A percentile compares a stretch with the other conserved stretches of the same genome.
These are phyloP conservation scores for Phoma sp. DNA, from an alignment of 2,329 filamentous ascomycete genomes.

Conservation along the genomic window DNA sequence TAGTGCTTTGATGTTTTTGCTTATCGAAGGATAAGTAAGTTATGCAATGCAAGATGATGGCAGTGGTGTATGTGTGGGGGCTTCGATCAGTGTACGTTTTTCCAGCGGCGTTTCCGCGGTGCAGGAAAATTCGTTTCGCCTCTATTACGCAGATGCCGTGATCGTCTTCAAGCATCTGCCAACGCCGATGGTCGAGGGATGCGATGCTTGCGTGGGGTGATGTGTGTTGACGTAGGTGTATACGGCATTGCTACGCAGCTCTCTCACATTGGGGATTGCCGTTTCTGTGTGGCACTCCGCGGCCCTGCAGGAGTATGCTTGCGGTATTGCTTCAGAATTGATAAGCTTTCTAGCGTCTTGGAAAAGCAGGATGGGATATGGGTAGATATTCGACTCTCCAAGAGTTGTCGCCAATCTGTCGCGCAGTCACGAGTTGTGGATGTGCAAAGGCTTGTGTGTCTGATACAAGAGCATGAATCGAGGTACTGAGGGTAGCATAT, in stretches of 20 bases:
- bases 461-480: too few species aligned
- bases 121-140: background rate
- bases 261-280: background rate
- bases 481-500: too few species aligned
- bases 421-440: slow-evolving; percentile 1
- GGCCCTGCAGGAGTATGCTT: background rate
- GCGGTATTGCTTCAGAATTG: background rate
- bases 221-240: slow-evolving; percentile 6
- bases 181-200: slow-evolving; percentile 2
- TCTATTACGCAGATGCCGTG: background rate
- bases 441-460: too few species aligned
- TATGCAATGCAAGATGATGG: slow-evolving; percentile 15
- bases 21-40: slow-evolving; percentile 1
- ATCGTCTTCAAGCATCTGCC: slow-evolving; percentile 11
- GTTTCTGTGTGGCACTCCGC: slow-evolving; percentile 1
- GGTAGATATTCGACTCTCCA: background rate
- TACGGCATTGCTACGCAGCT: slow-evolving; percentile 3
- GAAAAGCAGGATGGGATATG: background rate
- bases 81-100: background rate
- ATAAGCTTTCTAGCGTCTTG: slow-evolving; percentile 4
- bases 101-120: slow-evolving; percentile 8
- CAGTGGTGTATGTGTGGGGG: background rate
- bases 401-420: slow-evolving; percentile 11
- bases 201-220: slow-evolving; percentile 1
- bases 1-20: background rate